A percentile compares a stretch with the other conserved stretches of the same genome.
Evolutionary conservation across 2,329 filamentous ascomycete genomes (phyloP).

Genomic region (Acephala macrosclerotiorum): DNA sequence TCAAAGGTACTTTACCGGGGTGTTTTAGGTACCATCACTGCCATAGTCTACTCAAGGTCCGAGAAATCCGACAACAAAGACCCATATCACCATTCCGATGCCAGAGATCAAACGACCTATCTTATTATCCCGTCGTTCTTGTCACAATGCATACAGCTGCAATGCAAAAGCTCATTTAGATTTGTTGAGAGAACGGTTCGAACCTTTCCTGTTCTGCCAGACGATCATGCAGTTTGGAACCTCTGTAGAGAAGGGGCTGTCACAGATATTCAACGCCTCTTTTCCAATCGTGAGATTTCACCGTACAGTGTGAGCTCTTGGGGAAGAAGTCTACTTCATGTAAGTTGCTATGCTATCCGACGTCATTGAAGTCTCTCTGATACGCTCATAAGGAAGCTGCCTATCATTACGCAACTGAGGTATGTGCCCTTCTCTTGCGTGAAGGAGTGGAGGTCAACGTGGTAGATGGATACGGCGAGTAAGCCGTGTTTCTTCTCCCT

Average conservation of each 20-base stretch:
- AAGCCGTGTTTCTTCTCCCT: no score
- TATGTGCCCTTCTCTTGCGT: not conserved
- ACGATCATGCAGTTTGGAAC: not conserved
- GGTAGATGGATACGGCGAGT: not conserved
- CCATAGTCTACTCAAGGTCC: not conserved
- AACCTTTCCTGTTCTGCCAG: not conserved
- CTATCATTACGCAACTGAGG: not conserved
- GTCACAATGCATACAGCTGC: constrained; percentile 2
- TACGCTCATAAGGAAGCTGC: not conserved
- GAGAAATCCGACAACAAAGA: not conserved
- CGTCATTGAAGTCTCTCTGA: not conserved
- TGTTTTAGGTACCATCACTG: not conserved
- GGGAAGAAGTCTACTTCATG: not conserved
- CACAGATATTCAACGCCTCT: not conserved
- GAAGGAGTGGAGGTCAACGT: not conserved
- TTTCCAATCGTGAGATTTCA: constrained; percentile 5
- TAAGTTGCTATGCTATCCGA: not conserved
- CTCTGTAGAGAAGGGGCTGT: not conserved
- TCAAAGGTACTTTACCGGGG: not conserved
- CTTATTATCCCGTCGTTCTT: constrained; percentile 19
- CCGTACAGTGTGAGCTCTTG: not conserved
- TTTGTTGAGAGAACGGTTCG: constrained; percentile 8
- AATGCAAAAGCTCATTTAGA: not conserved
- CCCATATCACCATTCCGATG: not conserved
- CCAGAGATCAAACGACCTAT: constrained; percentile 3